A percentile compares a stretch with the other conserved stretches of the same genome.
phyloP scores from a whole-genome alignment of 768 basidiomycete genomes.

The Lentinula sp. region DNA sequence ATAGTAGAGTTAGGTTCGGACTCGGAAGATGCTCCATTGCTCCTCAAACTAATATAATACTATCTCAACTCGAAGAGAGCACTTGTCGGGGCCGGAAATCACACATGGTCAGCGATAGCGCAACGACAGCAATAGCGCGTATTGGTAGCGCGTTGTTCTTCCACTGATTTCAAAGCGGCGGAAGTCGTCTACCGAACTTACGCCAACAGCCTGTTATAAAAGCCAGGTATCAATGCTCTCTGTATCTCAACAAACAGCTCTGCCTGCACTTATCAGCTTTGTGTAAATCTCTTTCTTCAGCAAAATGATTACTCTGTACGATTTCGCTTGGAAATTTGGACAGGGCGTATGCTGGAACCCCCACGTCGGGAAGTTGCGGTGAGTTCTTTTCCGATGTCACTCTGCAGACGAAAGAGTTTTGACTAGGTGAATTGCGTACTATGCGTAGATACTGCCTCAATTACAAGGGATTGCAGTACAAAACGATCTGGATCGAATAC shows the following conservation, averaged over 20 bases:
- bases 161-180: not conserved
- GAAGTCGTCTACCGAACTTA: not conserved
- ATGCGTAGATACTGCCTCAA: slow-evolving; percentile 9
- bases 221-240: not conserved
- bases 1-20: too few relatives aligned
- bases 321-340: not conserved
- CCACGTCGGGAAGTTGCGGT: not conserved
- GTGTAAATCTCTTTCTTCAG: not conserved
- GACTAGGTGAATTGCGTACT: not conserved
- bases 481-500: slow-evolving; percentile 46
- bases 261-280: not conserved
- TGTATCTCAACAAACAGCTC: not conserved
- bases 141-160: not conserved
- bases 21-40: too few relatives aligned
- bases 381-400: not conserved
- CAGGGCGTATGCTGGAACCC: not conserved
- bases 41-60: too few relatives aligned
- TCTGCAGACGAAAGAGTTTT: too few relatives aligned
- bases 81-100: too few relatives aligned
- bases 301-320: slow-evolving; percentile 1
- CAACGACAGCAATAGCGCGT: not conserved
- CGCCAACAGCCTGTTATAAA: not conserved
- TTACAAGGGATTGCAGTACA: slow-evolving; percentile 30
- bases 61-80: too few relatives aligned
- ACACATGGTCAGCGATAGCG: too few relatives aligned